These are phyloP conservation scores for Prunus dulcis DNA, from an alignment of 306 rosid genomes.

Conservation along the genomic window DNA sequence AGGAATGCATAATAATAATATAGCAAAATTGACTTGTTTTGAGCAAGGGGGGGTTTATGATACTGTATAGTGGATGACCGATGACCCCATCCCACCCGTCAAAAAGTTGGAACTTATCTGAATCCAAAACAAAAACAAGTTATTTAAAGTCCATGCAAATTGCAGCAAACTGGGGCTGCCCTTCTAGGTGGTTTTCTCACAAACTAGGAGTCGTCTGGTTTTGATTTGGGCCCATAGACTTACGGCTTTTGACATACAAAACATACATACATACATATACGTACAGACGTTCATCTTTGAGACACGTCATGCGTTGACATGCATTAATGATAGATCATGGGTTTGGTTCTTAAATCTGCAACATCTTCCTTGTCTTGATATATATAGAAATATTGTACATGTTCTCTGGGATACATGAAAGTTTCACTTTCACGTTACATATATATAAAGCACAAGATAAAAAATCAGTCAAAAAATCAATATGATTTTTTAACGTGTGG, in stretches of 20 bases:
- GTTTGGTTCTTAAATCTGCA: not conserved
- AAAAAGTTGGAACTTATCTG: not conserved
- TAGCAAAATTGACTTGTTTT: not conserved
- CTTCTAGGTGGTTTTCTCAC: not conserved
- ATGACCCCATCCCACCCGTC: not conserved
- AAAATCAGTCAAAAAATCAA: not conserved
- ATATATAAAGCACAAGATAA: not conserved
- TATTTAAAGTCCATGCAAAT: constrained; percentile 6
- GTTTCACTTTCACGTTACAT: not conserved
- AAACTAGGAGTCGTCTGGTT: not conserved
- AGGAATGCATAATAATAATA: not conserved
- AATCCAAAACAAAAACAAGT: not conserved
- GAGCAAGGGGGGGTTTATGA: constrained; percentile 8
- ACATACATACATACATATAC: too few relatives aligned
- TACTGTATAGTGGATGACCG: not conserved
- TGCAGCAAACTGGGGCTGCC: not conserved
- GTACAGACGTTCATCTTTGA: not conserved
- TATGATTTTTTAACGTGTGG: not conserved
- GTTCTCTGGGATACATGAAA: not conserved
- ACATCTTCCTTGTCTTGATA: not conserved
- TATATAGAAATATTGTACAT: not conserved
- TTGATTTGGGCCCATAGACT: not conserved
- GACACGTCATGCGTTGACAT: not conserved
- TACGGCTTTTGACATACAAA: not conserved
- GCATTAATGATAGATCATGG: not conserved